Evolutionary conservation across 2,329 filamentous ascomycete genomes (phyloP).

Genomic region (Hypoxylon sp.): DNA sequence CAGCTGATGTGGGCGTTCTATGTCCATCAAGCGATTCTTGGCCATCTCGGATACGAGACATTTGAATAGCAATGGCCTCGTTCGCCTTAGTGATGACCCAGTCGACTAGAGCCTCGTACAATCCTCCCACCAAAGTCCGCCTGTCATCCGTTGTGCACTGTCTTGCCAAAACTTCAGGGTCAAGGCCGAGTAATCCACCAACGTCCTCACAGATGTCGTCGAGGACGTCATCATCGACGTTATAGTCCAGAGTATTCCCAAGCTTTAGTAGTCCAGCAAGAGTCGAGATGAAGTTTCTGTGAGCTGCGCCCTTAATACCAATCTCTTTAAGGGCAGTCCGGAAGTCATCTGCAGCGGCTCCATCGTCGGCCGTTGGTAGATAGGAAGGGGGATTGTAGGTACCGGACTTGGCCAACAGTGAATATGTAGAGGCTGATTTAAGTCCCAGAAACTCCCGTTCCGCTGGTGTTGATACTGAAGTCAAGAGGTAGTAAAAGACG

Average conservation of each 20-base stretch:
- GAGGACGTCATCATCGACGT: conserved; percentile 85
- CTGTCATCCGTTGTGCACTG: conserved; percentile 90
- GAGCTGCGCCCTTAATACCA: conserved; percentile 88
- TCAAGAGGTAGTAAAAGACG: conserved; percentile 96
- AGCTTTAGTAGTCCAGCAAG: conserved; percentile 91
- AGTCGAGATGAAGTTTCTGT: conserved; percentile 87
- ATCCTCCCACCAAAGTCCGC: conserved; percentile 82
- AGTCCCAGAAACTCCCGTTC: conserved; percentile 91
- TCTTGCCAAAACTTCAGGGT: conserved; percentile 83
- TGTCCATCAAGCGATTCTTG: conserved; percentile 77
- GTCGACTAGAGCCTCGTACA: conserved; percentile 95
- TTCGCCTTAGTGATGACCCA: conserved; percentile 95
- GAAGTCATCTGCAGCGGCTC: conserved; percentile 93
- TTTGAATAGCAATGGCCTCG: conserved; percentile 82
- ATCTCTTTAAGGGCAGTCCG: conserved; percentile 88
- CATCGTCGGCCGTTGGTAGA: conserved; percentile 92
- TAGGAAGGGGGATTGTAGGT: conserved; percentile 91
- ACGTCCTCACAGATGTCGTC: conserved; percentile 93
- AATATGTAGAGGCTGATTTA: conserved; percentile 81
- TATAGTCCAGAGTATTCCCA: conserved; percentile 89
- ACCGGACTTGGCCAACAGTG: conserved; percentile 83
- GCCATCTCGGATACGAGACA: conserved; percentile 75
- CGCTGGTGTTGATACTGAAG: conserved; percentile 88
- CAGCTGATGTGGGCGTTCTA: conserved; percentile 76
- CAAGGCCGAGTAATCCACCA: conserved; percentile 85